Base-by-base conservation (phyloP, 1,284 basidiomycete species). In the Phenoliferia sp. region DNA sequence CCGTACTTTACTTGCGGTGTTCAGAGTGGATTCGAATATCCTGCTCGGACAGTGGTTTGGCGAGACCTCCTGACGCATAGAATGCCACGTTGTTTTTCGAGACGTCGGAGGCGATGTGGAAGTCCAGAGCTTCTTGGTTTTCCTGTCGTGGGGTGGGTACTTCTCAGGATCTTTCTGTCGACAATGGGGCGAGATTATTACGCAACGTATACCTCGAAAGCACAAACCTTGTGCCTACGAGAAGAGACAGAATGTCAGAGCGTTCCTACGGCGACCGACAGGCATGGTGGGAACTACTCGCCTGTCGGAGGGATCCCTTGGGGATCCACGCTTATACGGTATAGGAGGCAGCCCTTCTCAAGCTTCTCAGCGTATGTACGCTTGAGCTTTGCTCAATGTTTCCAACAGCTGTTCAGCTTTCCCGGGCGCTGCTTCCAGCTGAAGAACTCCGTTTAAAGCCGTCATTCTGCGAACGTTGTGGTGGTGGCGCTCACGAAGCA, bases 371-470 rank as follows among this genome's bases (percentile, higher is more conserved):
- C 63, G 28, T 60, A 64, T n/a, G n/a, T n/a, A n/a, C 58, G 55
- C 58, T 26, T 64, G 63, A 28, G 63, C 63, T 48, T 52, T 28
- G 29, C n/a, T 39, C 3, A 64, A n/a, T 1, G 63, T 64, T 26
- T n/a, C 63, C 6, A 64, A 26, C 35, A 64, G 63, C 57, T 60
- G 44, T n/a, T 32, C 56, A 19, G 63, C 63, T 52, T 64, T 39
- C 10, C 63, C 63, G 15, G 59, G 57, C 17, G 63, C 63, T 22
- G 63, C 63, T n/a, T 59, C 62, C 31, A 63, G 62, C 62, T 63
- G 58, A 31, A 12, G 35, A n/a, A 32, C 26, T 28, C 28, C 16
- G 57, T 5, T 29, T 7, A 12, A 22, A 3, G 9, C 9, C 22
- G 34, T 26, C 3, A 32, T 44, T 52, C 48, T n/a, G 48, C 48